A percentile compares a stretch with the other conserved stretches of the same genome.
Evolutionary conservation across 345 rosid species (phyloP).

Genomic region (Kandelia obovata): DNA sequence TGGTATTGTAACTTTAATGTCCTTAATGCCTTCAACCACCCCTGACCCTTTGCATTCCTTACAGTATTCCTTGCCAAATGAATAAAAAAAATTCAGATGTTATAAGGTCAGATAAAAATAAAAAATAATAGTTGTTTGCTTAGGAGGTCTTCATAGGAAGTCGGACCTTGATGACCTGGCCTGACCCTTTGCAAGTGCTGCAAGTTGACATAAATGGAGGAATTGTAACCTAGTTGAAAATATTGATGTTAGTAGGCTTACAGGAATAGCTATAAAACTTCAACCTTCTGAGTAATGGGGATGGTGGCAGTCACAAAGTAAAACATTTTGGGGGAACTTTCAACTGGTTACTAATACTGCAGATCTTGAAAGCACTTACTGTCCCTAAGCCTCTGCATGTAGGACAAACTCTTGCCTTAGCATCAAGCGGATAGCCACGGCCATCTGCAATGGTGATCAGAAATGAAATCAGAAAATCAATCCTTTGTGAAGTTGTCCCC

Average conservation of each 20-base stretch:
- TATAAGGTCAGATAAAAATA: neutral
- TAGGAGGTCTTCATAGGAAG: conserved; percentile 7
- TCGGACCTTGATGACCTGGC: conserved; percentile 64
- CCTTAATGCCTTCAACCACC: conserved; percentile 66
- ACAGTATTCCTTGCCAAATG: conserved; percentile 60
- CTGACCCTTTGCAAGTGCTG: conserved; percentile 67
- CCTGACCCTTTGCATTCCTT: conserved; percentile 73
- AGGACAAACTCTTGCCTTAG: conserved; percentile 56
- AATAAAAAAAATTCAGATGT: conserved; percentile 2
- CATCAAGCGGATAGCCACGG: conserved; percentile 62
- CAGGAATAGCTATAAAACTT: conserved; percentile 5
- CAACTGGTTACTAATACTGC: conserved; percentile 20
- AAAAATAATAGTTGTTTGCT: neutral
- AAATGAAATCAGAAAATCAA: conserved; percentile 13
- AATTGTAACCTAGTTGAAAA: conserved; percentile 61
- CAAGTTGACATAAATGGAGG: conserved; percentile 93
- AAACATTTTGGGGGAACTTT: conserved; percentile 9
- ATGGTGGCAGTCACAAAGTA: conserved; percentile 14
- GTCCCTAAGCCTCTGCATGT: conserved; percentile 81
- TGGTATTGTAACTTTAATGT: conserved; percentile 66
- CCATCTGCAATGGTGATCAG: conserved; percentile 56
- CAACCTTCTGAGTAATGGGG: neutral
- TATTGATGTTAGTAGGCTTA: conserved; percentile 7
- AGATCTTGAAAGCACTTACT: conserved; percentile 50
- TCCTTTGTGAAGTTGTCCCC: neutral